Evolutionary conservation across 2,329 filamentous ascomycete genomes (phyloP).

Genomic region (Epichloe brachyelytri): DNA sequence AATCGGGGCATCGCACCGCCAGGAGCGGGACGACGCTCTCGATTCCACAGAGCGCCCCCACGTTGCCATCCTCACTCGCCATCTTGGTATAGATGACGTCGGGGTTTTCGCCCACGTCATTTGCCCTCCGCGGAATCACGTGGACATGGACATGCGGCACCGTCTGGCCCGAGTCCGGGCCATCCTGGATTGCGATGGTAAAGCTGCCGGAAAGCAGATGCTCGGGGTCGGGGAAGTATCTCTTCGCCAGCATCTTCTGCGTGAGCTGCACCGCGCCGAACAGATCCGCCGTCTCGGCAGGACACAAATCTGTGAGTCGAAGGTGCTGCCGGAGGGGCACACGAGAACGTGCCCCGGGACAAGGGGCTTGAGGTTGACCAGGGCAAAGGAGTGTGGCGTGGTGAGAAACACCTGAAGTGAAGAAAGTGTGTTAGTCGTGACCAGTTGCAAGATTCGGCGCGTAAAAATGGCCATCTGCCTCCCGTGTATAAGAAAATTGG

Average conservation of each 20-base stretch:
- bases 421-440: neutral
- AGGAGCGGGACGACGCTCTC: slow-evolving; percentile 29
- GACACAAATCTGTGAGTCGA: slow-evolving; percentile 62
- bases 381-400: slow-evolving; percentile 67
- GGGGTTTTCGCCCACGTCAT: slow-evolving; percentile 31
- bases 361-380: slow-evolving; percentile 93
- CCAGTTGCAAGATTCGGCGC: too few species aligned
- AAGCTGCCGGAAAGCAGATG: slow-evolving; percentile 48
- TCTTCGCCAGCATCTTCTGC: slow-evolving; percentile 56
- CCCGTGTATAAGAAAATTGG: neutral
- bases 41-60: slow-evolving; percentile 59
- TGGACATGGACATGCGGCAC: slow-evolving; percentile 91
- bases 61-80: slow-evolving; percentile 73
- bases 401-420: slow-evolving; percentile 65
- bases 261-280: slow-evolving; percentile 79
- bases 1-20: slow-evolving; percentile 51
- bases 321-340: slow-evolving; percentile 54
- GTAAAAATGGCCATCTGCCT: too few species aligned
- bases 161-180: slow-evolving; percentile 78
- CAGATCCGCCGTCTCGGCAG: slow-evolving; percentile 63
- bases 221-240: slow-evolving; percentile 39
- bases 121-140: slow-evolving; percentile 58
- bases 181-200: slow-evolving; percentile 94
- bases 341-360: slow-evolving; percentile 88
- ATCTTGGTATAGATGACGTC: slow-evolving; percentile 76